Evolutionary conservation across 257 asterid genomes (phyloP).

Genomic region (Gynochthodes officinalis): DNA sequence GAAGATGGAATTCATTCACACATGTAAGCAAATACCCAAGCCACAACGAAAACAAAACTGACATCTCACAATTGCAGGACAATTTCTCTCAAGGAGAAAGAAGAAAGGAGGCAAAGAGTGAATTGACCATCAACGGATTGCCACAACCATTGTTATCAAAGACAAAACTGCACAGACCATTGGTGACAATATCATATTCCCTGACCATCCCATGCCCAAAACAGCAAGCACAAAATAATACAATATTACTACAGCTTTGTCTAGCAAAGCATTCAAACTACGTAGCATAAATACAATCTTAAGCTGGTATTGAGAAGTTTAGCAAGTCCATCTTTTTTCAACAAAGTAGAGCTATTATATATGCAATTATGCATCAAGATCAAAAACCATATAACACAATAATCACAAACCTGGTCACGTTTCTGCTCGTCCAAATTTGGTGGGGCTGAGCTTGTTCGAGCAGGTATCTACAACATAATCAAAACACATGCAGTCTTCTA

Average conservation of each 20-base stretch:
- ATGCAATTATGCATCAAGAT: no score
- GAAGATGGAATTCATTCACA: not conserved
- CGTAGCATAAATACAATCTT: not conserved
- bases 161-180: not conserved
- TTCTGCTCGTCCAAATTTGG: slow-evolving; percentile 95
- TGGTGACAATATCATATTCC: not conserved
- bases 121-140: not conserved
- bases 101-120: not conserved
- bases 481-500: slow-evolving; percentile 13
- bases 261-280: not conserved
- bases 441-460: slow-evolving; percentile 94
- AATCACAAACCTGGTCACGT: slow-evolving; percentile 67
- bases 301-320: not conserved
- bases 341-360: not conserved
- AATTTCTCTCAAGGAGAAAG: not conserved
- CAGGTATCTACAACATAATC: slow-evolving; percentile 58
- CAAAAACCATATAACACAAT: slow-evolving; percentile 11
- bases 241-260: not conserved
- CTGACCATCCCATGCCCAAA: not conserved
- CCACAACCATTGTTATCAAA: not conserved
- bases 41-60: not conserved
- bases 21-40: not conserved
- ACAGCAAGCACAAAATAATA: not conserved
- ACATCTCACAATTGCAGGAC: not conserved
- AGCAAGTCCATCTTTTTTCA: no score